phyloP scores from a whole-genome alignment of 139 green algal genomes.

The Gonium pectorale region DNA sequence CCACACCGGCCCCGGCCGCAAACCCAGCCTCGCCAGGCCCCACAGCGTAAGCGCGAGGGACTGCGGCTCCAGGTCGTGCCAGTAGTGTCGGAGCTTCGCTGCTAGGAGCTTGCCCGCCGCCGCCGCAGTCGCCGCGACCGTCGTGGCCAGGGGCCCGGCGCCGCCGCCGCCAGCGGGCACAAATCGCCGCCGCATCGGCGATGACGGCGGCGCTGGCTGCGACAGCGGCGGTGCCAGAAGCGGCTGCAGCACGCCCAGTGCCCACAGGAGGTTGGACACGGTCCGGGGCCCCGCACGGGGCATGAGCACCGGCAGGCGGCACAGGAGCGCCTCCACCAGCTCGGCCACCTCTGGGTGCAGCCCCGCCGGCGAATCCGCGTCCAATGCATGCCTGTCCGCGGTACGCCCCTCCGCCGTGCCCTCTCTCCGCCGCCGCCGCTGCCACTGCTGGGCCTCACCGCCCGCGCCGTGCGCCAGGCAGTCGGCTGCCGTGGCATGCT shows the following conservation, averaged over 20 bases:
- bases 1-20: conserved; percentile 36
- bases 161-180: too few species aligned
- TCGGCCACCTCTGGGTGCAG: background rate
- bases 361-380: background rate
- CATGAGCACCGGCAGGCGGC: conserved; percentile 37
- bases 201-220: background rate
- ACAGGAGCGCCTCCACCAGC: conserved; percentile 13
- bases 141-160: too few species aligned
- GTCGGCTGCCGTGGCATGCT: too few species aligned
- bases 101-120: background rate
- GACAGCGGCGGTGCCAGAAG: background rate
- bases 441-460: background rate
- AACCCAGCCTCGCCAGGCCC: conserved; percentile 44
- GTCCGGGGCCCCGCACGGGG: conserved; percentile 28
- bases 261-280: conserved; percentile 53
- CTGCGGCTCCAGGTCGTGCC: background rate
- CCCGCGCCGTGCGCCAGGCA: too few species aligned
- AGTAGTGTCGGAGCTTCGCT: conserved; percentile 32
- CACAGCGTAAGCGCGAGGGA: conserved; percentile 38
- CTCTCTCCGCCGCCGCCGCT: background rate
- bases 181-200: too few species aligned
- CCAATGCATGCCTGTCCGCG: too few species aligned
- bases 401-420: too few species aligned
- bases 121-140: too few species aligned
- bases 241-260: conserved; percentile 39